Base-by-base conservation (phyloP, 2,329 filamentous ascomycete genomes). In the Beauveria asiatica region DNA sequence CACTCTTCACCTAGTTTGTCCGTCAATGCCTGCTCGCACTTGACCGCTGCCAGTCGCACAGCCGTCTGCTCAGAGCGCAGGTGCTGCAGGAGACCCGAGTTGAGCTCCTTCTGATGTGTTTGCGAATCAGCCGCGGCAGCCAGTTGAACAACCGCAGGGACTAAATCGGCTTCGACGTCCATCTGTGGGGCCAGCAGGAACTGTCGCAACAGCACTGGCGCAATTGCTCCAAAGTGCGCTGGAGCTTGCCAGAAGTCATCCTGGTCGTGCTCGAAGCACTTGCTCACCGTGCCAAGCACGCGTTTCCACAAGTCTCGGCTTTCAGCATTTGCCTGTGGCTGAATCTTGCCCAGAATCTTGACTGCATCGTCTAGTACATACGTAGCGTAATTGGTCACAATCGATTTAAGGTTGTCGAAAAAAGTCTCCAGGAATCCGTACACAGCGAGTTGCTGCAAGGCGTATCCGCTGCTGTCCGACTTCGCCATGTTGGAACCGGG, bases 191-290 rank as follows among this genome's bases (percentile, higher is more conserved):
- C 83, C 64, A 78, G 74, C 45, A 76, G 67, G 64, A 87, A 83
- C 62, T 95, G 90, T 25, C 80, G 76, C 63, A 90, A 80, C 33
- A 97, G 79, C 3, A 88, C 84, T 0, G 80, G 78, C 16, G 85
- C 83, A 44, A 97, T 85, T 30, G 83, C 83, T 61, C 80, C 80
- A 69, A 97, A 96, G 75, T 97, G 92, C 0, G 89, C 83, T 0
- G 94, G 93, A 0, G 89, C 85, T 79, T 96, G 92, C 92, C 92
- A 97, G 78, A 96, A 97, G 73, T 92, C 89, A 71, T 96, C 92
- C 74, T 96, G 89, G 70, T 97, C 94, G 71, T 96, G 85, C 73
- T 88, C 82, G 69, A 97, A 96, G 66, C 85, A 88, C 66, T 85
- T 87, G 30, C 81, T 78, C 50, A 97, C 79, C 21, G 91, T 89